Evolutionary conservation across 768 basidiomycete species (phyloP).

Genomic region (Russula olivacea): DNA sequence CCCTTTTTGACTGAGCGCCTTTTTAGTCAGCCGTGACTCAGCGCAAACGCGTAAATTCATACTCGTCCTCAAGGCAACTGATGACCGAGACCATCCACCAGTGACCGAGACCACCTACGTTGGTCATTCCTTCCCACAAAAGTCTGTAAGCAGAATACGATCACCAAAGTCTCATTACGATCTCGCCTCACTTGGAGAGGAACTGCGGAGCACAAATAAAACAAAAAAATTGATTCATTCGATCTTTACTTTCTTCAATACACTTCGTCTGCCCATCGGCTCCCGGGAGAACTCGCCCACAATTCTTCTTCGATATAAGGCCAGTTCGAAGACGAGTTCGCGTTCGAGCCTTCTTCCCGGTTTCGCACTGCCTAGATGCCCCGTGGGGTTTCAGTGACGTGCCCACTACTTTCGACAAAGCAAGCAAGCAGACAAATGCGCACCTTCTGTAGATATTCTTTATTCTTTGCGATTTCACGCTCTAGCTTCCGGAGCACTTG

Average conservation of each 20-base stretch:
- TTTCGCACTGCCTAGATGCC: conserved; percentile 21
- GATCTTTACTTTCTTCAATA: conserved; percentile 5
- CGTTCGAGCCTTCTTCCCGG: conserved; percentile 17
- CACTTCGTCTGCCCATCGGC: conserved; percentile 23
- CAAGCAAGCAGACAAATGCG: conserved; percentile 15
- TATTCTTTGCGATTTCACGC: conserved; percentile 53
- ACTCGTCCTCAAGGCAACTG: no score
- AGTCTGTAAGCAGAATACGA: not conserved
- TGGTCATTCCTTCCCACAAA: not conserved
- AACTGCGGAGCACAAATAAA: not conserved
- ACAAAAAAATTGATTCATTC: not conserved
- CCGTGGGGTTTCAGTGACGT: not conserved
- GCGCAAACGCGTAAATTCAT: not conserved
- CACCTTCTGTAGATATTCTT: conserved; percentile 71
- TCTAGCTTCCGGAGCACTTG: conserved; percentile 46
- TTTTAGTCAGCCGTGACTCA: conserved; percentile 8
- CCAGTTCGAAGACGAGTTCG: conserved; percentile 9
- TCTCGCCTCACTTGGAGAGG: not conserved
- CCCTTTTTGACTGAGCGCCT: not conserved
- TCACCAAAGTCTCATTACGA: not conserved
- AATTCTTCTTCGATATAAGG: conserved; percentile 22
- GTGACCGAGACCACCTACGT: not conserved
- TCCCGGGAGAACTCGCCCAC: not conserved
- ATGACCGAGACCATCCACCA: no score
- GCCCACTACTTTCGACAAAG: no score